Conservation (phyloP, 306 rosid species). For the Cucumis cinereus region DNA sequence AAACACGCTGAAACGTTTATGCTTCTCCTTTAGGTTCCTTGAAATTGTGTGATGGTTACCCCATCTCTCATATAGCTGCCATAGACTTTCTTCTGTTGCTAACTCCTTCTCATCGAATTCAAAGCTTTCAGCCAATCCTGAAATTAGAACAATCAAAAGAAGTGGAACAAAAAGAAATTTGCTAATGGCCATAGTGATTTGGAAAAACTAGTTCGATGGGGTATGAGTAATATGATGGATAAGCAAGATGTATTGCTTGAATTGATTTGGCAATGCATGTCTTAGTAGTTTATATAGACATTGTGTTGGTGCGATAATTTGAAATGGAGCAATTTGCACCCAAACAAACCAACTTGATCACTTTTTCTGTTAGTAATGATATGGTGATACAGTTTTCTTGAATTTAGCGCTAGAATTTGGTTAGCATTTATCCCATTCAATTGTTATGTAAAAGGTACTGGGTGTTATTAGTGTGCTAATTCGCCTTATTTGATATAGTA, state of each 20-base stretch:
- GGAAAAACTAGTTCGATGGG: not conserved
- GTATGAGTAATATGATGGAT: not conserved
- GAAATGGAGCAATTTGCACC: not conserved
- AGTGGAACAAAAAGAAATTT: constrained; percentile 12
- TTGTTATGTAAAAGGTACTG: not conserved
- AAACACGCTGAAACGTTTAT: constrained; percentile 31
- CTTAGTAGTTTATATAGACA: not conserved
- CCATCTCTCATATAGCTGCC: constrained; percentile 38
- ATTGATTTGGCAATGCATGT: not conserved
- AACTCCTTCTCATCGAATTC: constrained; percentile 31
- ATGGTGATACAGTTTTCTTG: not conserved
- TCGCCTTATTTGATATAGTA: not conserved
- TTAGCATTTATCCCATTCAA: not conserved
- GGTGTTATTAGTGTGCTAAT: not conserved
- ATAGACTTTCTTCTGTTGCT: constrained; percentile 23
- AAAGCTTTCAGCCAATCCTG: constrained; percentile 22
- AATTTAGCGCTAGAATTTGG: not conserved
- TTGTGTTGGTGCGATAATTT: not conserved
- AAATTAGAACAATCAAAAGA: constrained; percentile 15
- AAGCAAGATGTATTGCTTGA: not conserved
- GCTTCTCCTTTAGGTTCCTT: constrained; percentile 20
- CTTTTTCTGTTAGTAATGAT: not conserved
- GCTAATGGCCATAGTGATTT: not conserved
- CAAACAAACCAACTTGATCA: not conserved
- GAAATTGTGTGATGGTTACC: constrained; percentile 28